Evolutionary conservation across 129 eudicot species (phyloP), one percentile per base, ranked within the genome.

Genomic region (Oenanthe sinensis): DNA sequence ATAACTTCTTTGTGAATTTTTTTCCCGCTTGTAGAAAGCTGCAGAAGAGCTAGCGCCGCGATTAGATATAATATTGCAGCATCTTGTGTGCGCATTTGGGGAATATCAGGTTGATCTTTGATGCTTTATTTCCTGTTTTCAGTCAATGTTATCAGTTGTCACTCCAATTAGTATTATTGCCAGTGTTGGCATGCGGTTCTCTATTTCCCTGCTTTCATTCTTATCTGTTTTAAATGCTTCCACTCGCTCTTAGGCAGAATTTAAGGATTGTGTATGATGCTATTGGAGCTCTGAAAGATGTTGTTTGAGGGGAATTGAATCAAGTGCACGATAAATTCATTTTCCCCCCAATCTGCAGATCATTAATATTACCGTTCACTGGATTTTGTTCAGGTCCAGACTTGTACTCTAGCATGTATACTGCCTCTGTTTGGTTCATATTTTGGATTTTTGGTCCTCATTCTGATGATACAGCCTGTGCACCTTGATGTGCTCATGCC

Each of bases 191-290:
- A n/a, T 43, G 76, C 39, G 46, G 12, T 46, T 37, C 46, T 15
- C 48, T n/a, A 17, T 72, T 72, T 11, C 2, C 30, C 76, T 6
- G n/a, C 54, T 20, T 55, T 9, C 79, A 6, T 55, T 70, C 69
- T 68, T 63, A 48, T 24, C n/a, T 78, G 60, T 77, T 76, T 70
- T 22, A 30, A 14, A 37, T 40, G 52, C 68, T 48, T 77, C 75
- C 65, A 28, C 48, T 13, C 42, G 49, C 82, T 52, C 77, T 90
- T 96, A 93, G 90, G 85, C 86, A 92, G 62, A 95, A 95, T 82
- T 92, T 95, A 63, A 91, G 98, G 84, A 90, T 95, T 76, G 94
- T 95, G 54, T 92, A 95, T 85, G 98, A 95, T 87, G 98, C 98
- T 68, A 88, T 95, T 82, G 97, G 98, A 71, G 91, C 97, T 77